Conservation (phyloP, 208 protist species). For the Leishmania gerbilli region DNA sequence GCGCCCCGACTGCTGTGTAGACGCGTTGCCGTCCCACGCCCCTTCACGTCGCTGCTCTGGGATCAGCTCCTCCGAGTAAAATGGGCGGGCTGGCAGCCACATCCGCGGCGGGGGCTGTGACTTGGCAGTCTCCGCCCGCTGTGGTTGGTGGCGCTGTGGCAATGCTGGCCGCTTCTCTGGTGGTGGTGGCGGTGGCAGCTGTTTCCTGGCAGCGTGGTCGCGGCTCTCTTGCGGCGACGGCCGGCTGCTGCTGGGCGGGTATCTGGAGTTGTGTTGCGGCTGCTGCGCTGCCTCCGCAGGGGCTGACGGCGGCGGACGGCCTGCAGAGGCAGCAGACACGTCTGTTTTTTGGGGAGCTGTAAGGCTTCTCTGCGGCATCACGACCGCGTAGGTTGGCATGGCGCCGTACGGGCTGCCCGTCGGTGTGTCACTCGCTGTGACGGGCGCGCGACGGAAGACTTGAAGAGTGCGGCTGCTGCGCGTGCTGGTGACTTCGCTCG, state of each 20-base stretch:
- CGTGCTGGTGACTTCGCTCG: conserved; percentile 15
- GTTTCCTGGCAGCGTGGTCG: not conserved
- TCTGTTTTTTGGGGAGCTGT: not conserved
- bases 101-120: conserved; percentile 11
- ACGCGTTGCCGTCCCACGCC: too few species aligned
- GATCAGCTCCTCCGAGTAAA: not conserved
- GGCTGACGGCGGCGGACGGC: not conserved
- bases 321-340: not conserved
- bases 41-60: not conserved
- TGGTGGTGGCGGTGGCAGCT: not conserved
- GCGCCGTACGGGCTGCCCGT: conserved; percentile 29
- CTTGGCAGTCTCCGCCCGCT: not conserved
- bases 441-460: conserved; percentile 5
- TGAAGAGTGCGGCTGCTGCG: conserved; percentile 16
- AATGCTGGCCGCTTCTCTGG: not conserved
- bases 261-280: not conserved
- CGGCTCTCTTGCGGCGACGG: not conserved
- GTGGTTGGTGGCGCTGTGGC: not conserved
- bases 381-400: conserved; percentile 17
- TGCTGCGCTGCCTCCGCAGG: not conserved
- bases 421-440: not conserved
- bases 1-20: not conserved
- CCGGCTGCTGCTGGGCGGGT: not conserved
- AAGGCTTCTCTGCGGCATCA: conserved; percentile 8
- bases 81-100: conserved; percentile 2